phyloP scores from a whole-genome alignment of 176 grass and related monocot genomes.

The Raddia guianensis region DNA sequence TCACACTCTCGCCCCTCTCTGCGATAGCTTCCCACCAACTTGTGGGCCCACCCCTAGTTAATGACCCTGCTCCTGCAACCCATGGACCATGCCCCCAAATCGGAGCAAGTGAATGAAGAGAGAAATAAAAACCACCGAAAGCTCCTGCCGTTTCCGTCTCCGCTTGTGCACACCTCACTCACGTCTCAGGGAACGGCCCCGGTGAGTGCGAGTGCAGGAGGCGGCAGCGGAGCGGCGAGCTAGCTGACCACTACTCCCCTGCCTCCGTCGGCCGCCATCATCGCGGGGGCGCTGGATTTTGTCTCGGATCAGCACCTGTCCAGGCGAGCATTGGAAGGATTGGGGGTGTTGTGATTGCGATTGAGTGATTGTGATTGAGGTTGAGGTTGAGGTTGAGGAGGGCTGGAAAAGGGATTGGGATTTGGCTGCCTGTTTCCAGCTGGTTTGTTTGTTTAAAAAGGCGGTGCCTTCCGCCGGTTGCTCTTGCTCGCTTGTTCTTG shows the following conservation, averaged over 20 bases:
- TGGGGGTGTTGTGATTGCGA: too few relatives aligned
- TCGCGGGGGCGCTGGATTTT: background rate
- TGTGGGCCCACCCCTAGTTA: background rate
- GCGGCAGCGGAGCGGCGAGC: too few relatives aligned
- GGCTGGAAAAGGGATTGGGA: background rate
- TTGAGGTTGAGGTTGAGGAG: too few relatives aligned
- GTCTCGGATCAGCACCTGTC: background rate
- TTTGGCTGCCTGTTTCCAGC: conserved; percentile 1
- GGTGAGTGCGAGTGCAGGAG: too few relatives aligned
- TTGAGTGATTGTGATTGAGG: too few relatives aligned
- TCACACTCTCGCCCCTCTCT: background rate
- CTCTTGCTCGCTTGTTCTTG: conserved; percentile 10
- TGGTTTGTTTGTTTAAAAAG: background rate
- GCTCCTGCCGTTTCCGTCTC: conserved; percentile 12
- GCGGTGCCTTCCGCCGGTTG: background rate
- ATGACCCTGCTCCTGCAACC: background rate
- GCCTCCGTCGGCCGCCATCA: background rate
- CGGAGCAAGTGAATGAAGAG: background rate
- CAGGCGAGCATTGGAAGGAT: background rate
- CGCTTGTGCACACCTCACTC: background rate
- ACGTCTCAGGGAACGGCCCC: too few relatives aligned
- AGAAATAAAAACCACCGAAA: background rate
- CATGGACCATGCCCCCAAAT: background rate
- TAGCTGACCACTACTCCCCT: too few relatives aligned
- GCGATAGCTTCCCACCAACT: background rate